Conservation (phyloP, 345 rosid genomes). For the Lepidium didymum region DNA sequence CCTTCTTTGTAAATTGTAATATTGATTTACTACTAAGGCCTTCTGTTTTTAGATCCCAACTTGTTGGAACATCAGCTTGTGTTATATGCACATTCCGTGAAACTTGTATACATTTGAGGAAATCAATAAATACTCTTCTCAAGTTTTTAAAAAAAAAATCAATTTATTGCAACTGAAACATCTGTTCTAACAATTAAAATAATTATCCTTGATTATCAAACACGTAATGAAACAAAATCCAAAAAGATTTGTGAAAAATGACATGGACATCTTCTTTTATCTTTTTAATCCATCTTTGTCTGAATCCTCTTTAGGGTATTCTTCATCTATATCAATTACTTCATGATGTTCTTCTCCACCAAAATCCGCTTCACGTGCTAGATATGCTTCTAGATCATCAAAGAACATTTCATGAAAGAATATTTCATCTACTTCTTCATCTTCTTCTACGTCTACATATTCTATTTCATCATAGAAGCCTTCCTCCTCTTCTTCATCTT, state of each 20-base stretch:
- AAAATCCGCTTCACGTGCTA: neutral
- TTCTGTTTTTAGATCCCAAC: neutral
- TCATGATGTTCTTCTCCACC: neutral
- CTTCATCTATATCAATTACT: slow-evolving; percentile 3
- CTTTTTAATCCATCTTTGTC: neutral
- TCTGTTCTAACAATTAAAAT: neutral
- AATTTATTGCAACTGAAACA: neutral
- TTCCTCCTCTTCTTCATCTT: neutral
- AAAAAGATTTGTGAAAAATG: neutral
- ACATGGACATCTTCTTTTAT: neutral
- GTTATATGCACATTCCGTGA: neutral
- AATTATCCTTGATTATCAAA: neutral
- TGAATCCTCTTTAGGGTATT: neutral
- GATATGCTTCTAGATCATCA: neutral
- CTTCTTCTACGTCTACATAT: too few relatives aligned
- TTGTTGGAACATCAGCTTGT: neutral
- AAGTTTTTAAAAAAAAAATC: neutral
- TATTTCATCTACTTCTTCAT: too few relatives aligned
- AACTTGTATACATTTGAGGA: neutral
- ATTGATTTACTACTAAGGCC: too few relatives aligned
- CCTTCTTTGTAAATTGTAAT: too few relatives aligned
- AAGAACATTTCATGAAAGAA: too few relatives aligned
- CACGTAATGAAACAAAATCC: neutral
- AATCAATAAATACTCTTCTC: neutral
- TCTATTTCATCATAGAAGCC: too few relatives aligned